Evolutionary conservation across 1,284 basidiomycete species (phyloP).

Genomic region (Boletellus deceptivus): DNA sequence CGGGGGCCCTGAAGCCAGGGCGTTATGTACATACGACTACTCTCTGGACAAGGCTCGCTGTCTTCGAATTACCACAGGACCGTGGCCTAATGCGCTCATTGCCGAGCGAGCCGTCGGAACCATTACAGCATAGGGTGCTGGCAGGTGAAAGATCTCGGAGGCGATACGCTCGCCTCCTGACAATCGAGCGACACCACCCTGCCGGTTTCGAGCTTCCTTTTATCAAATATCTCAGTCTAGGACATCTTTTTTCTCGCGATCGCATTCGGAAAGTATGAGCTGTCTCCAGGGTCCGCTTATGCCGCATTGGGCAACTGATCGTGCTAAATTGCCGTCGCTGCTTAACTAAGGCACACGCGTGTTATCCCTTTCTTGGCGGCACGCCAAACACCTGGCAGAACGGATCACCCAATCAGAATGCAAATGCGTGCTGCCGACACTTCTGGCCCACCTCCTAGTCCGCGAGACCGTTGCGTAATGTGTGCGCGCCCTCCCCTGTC

Average conservation of each 20-base stretch:
- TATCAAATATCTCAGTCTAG: conserved; percentile 31
- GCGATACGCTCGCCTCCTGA: conserved; percentile 35
- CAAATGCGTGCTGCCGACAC: conserved; percentile 22
- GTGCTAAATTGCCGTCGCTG: conserved; percentile 27
- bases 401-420: conserved; percentile 27
- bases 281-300: conserved; percentile 36
- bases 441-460: conserved; percentile 18
- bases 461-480: conserved; percentile 19
- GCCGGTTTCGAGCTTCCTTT: conserved; percentile 27
- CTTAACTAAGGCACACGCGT: conserved; percentile 27
- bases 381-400: conserved; percentile 15
- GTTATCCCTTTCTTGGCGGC: conserved; percentile 21
- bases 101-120: conserved; percentile 30
- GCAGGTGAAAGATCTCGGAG: conserved; percentile 34
- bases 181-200: conserved; percentile 33
- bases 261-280: conserved; percentile 17
- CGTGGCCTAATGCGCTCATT: conserved; percentile 25
- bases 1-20: conserved; percentile 9
- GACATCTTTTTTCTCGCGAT: conserved; percentile 27
- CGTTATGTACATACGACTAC: conserved; percentile 13
- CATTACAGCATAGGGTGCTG: conserved; percentile 31
- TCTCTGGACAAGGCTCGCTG: conserved; percentile 15
- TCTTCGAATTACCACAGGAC: conserved; percentile 16
- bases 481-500: conserved; percentile 10
- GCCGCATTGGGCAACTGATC: conserved; percentile 26